These are phyloP conservation scores for Penicillium sumatraense DNA, from an alignment of 2,329 filamentous ascomycete genomes.

Conservation along the genomic window DNA sequence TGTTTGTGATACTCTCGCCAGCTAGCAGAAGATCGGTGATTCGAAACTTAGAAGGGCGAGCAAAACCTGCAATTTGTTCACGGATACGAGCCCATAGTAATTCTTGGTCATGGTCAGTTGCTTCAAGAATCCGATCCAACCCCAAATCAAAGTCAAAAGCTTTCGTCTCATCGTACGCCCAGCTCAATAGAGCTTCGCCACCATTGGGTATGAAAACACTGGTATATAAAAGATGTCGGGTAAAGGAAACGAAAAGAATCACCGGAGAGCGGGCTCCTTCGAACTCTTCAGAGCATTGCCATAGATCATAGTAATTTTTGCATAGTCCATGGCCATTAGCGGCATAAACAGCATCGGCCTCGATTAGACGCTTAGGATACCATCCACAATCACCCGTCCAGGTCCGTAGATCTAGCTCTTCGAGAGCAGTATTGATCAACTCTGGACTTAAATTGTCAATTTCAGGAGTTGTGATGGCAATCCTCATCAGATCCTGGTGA, in stretches of 20 bases:
- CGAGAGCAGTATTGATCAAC: constrained; percentile 14
- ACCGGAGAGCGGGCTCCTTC: not conserved
- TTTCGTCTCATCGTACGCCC: constrained; percentile 4
- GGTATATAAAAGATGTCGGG: constrained; percentile 11
- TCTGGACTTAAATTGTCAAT: not conserved
- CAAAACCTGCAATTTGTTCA: constrained; percentile 9
- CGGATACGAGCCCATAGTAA: constrained; percentile 9
- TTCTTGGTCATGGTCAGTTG: constrained; percentile 4
- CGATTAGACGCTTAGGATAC: constrained; percentile 6
- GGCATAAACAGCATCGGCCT: constrained; percentile 16
- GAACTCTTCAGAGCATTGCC: constrained; percentile 8
- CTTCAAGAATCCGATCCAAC: constrained; percentile 13
- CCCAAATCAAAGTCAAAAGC: constrained; percentile 12
- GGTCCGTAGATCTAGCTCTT: constrained; percentile 6
- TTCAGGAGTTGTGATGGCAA: constrained; percentile 17
- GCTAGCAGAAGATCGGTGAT: constrained; percentile 15
- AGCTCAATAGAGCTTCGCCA: constrained; percentile 8
- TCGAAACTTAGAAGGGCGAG: not conserved
- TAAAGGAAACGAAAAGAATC: constrained; percentile 9
- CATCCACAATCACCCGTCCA: constrained; percentile 9
- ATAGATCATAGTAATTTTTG: constrained; percentile 11
- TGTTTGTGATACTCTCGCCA: constrained; percentile 12
- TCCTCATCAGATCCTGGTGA: constrained; percentile 9
- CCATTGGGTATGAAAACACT: constrained; percentile 3
- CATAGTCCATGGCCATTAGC: constrained; percentile 13